Evolutionary conservation across 306 rosid species (phyloP), one percentile per base, ranked within the genome.

Genomic region (Vigna mungo): DNA sequence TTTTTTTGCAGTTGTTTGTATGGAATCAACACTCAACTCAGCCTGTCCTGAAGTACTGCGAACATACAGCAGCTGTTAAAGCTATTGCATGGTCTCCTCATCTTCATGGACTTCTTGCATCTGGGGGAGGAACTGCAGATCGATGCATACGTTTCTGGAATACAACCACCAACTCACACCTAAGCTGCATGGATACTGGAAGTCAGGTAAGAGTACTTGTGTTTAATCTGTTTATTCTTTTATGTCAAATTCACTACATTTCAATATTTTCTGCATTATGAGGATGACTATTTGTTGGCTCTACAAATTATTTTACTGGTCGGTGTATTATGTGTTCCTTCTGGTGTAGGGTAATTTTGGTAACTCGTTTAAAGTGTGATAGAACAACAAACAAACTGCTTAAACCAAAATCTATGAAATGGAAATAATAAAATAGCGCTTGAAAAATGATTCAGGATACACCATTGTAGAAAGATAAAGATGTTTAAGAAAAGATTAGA

Each of bases 71-170:
- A 23, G 99, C 99, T 51, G 99, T 96, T 60, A 96, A 96, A 86
- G 99, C 99, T 68, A 96, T 96, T 85, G 99, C 98, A 63, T 96
- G 99, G 99, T 96, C 98, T 68, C 99, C 99, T 62, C 98, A 92
- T 91, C 92, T 91, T 80, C 99, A 96, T 78, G 99, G 99, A 75
- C 99, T 96, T 85, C 98, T 96, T 66, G 99, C 99, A 78, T 96
- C 99, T 32, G 99, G 98, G 21, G 99, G 99, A 74, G 99, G 99
- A 81, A 96, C 99, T 43, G 99, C 99, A 20, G 99, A 96, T 62
- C 82, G 98, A 56, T 92, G 97, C 77, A 96, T 96, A 79, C 97
- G 96, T 52, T 96, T 96, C 86, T 96, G 99, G 99, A 96, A 96
- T 79, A 92, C 99, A 72, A 87, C 98, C 59, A 96, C 99, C 52